Evolutionary conservation across 768 basidiomycete genomes (phyloP), one percentile per base, ranked within the genome.

Genomic region (Rhizopogon sp.): DNA sequence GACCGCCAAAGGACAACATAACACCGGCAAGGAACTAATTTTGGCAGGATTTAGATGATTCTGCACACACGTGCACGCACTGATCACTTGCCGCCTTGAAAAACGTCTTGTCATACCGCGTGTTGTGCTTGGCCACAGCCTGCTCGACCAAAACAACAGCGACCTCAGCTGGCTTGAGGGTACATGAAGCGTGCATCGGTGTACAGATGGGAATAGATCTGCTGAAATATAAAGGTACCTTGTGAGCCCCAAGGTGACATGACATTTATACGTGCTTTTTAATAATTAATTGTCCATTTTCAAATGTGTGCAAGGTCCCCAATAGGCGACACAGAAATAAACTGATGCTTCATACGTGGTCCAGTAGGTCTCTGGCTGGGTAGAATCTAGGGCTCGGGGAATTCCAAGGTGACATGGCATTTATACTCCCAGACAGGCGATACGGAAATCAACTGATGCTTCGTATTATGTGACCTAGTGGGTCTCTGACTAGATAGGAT

Each of bases 1-100:
- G 69, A n/a, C 84, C 84, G 61, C 87, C 87, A 49, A 89, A 88
- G 6, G 87, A 86, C 16, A 88, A 63, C 81, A 88, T 86, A 35
- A 79, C 75, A 14, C 87, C 87, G 28, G 85, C 87, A 54, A 82
- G 70, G 49, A 87, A 78, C 87, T 88, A 43, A n/a, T 9, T 25
- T 25, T 25, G 46, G 20, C 14, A 28, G 29, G 22, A 39, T 14
- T 16, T 28, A 31, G 3, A 42, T 9, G 22, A 17, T 20, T 56
- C 39, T 53, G 44, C 3, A 20, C 1, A 22, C 20, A 45, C 5
- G 50, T 22, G 37, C 20, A 20, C 14, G 28, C 25, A 35, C 31
- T 35, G 0, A 33, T 2, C 17, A 73, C 83, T 56, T 56, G 87
- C 87, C 5, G 87, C 84, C 68, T 90, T 90, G 56, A 85, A 66